Evolutionary conservation across 1,284 basidiomycete genomes (phyloP).

Genomic region (Melampsora larici-populina): DNA sequence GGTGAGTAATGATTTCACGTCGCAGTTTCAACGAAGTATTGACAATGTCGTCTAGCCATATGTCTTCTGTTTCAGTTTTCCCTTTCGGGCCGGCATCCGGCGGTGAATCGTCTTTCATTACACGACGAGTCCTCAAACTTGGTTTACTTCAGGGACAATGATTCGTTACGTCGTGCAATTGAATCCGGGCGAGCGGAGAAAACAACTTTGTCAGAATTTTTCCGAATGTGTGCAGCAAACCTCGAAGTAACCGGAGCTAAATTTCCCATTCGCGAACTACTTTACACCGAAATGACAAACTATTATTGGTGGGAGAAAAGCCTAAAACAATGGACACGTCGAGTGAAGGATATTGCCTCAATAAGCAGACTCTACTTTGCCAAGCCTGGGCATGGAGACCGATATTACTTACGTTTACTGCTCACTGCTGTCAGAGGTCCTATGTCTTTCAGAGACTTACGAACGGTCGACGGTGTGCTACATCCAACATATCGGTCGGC

Average conservation of each 20-base stretch:
- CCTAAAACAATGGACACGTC: constrained; percentile 40
- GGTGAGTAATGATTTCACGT: too few relatives aligned
- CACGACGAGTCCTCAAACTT: too few relatives aligned
- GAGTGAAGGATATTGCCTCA: constrained; percentile 40
- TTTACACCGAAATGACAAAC: too few relatives aligned
- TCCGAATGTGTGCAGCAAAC: neutral
- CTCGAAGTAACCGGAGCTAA: too few relatives aligned
- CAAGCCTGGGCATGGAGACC: constrained; percentile 53
- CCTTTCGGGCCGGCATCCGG: too few relatives aligned
- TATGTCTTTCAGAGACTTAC: constrained; percentile 54
- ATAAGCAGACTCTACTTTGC: constrained; percentile 56
- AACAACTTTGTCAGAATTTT: constrained; percentile 1
- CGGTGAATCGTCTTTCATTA: too few relatives aligned
- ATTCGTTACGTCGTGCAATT: too few relatives aligned
- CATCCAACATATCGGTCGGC: constrained; percentile 54
- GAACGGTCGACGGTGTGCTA: constrained; percentile 49
- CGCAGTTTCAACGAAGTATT: constrained; percentile 48
- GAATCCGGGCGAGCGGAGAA: too few relatives aligned
- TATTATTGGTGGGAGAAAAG: constrained; percentile 24
- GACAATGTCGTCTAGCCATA: too few relatives aligned
- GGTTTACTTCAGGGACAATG: too few relatives aligned
- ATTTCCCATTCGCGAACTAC: neutral
- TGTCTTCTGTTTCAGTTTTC: too few relatives aligned
- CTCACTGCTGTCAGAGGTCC: constrained; percentile 55
- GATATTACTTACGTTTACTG: constrained; percentile 56